phyloP scores from a whole-genome alignment of 192 early-diverging fungal species.

The Rhizoclosmatium sp. region DNA sequence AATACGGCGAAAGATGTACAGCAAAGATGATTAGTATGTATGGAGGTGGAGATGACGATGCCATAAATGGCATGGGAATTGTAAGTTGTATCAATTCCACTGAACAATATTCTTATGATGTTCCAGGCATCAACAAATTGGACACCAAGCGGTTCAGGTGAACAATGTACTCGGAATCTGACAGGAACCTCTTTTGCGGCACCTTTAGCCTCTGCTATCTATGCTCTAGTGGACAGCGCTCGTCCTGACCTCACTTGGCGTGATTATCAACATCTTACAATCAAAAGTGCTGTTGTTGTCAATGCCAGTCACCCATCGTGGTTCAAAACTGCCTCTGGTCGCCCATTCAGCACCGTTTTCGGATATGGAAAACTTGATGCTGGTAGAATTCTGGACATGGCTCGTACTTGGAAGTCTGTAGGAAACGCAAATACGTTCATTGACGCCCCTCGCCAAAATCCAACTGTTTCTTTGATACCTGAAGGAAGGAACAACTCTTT shows the following conservation, averaged over 20 bases:
- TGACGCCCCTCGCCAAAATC: too few relatives aligned
- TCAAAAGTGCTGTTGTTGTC: too few relatives aligned
- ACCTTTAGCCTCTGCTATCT: constrained; percentile 88
- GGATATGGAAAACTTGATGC: too few relatives aligned
- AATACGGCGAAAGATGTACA: constrained; percentile 85
- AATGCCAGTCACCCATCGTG: too few relatives aligned
- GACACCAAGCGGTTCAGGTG: constrained; percentile 45
- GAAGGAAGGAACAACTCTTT: too few relatives aligned
- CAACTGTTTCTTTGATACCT: too few relatives aligned
- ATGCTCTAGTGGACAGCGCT: constrained; percentile 78
- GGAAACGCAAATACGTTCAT: too few relatives aligned
- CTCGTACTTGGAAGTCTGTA: too few relatives aligned
- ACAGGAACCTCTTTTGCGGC: constrained; percentile 97
- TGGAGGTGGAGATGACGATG: constrained; percentile 57
- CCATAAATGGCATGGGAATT: not conserved
- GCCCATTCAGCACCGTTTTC: too few relatives aligned
- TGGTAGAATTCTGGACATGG: too few relatives aligned
- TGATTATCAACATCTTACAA: too few relatives aligned
- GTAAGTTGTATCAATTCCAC: not conserved
- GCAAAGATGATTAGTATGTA: constrained; percentile 89
- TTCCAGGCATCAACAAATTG: constrained; percentile 85
- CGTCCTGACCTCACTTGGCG: constrained; percentile 5
- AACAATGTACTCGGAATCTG: constrained; percentile 76
- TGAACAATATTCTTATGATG: not conserved
- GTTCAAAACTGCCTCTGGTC: too few relatives aligned